These are phyloP conservation scores for Fistulifera solaris DNA, from an alignment of 108 stramenopile species.

Conservation along the genomic window DNA sequence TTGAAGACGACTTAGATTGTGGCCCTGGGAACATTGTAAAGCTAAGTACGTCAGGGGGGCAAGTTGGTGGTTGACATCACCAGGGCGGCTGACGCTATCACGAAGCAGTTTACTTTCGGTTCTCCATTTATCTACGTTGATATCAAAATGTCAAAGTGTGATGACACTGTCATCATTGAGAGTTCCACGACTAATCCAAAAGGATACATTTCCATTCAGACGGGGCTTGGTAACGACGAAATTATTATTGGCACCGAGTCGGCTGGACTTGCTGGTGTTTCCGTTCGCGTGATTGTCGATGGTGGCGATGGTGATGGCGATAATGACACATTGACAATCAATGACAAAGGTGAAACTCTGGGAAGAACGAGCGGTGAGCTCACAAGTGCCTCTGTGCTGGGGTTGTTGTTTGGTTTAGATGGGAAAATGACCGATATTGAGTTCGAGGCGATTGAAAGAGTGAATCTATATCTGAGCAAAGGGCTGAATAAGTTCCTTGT, in stretches of 20 bases:
- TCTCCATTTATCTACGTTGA: conserved; percentile 1
- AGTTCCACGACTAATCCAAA: neutral
- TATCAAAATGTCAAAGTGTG: conserved; percentile 15
- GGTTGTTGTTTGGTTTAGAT: too few species aligned
- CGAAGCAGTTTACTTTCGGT: conserved; percentile 3
- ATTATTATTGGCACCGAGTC: conserved; percentile 16
- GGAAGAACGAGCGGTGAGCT: neutral
- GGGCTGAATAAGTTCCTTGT: neutral
- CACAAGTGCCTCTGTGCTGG: neutral
- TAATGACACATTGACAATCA: conserved; percentile 12
- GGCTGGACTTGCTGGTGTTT: neutral
- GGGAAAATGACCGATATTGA: neutral
- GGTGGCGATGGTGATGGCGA: conserved; percentile 8
- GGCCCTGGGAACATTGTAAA: neutral
- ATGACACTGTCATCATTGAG: conserved; percentile 14
- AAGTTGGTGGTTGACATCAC: neutral
- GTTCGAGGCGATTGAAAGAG: neutral
- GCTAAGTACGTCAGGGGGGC: neutral
- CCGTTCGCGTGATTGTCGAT: conserved; percentile 14
- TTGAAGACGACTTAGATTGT: neutral
- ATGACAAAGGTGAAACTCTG: neutral
- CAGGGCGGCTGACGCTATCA: neutral
- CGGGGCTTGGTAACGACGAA: conserved; percentile 14
- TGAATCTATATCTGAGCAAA: neutral
- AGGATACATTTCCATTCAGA: conserved; percentile 7